Conservation (phyloP, 148 eudicot species). For the Linanthus parryae region DNA sequence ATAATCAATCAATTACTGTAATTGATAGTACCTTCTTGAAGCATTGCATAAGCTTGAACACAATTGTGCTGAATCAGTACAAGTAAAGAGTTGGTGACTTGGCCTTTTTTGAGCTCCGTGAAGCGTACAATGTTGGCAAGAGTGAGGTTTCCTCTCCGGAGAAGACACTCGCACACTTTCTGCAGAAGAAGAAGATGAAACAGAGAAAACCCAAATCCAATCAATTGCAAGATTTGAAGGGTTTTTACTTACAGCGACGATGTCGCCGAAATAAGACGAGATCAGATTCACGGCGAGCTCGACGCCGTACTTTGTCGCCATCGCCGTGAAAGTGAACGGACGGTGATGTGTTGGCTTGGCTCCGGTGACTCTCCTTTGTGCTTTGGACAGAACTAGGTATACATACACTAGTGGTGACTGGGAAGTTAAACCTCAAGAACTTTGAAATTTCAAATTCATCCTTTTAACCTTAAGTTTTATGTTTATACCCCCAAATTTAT, state of each 20-base stretch:
- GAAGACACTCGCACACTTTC: conserved; percentile 88
- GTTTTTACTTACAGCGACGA: conserved; percentile 44
- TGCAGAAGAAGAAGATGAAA: conserved; percentile 16
- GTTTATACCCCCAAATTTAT: too few species aligned
- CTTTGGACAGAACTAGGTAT: too few species aligned
- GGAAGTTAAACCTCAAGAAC: too few species aligned
- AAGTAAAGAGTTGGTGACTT: conserved; percentile 50
- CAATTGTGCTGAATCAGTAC: conserved; percentile 86
- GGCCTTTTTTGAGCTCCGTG: conserved; percentile 41
- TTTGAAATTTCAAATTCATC: too few species aligned
- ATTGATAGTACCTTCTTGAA: conserved; percentile 48
- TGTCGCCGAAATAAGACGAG: conserved; percentile 59
- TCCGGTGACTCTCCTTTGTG: too few species aligned
- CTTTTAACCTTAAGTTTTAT: too few species aligned
- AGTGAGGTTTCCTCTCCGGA: conserved; percentile 59
- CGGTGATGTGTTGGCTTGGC: too few species aligned
- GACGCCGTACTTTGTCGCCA: conserved; percentile 47
- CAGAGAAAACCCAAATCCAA: neutral
- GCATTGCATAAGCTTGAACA: conserved; percentile 72
- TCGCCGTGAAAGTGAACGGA: neutral
- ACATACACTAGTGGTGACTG: too few species aligned
- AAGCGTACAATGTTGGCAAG: conserved; percentile 29
- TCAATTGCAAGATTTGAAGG: neutral
- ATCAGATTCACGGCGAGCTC: conserved; percentile 68
- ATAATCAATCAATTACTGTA: too few species aligned